These are phyloP conservation scores for Thalia dealbata DNA, from an alignment of 176 grass and related monocot genomes.

Conservation along the genomic window DNA sequence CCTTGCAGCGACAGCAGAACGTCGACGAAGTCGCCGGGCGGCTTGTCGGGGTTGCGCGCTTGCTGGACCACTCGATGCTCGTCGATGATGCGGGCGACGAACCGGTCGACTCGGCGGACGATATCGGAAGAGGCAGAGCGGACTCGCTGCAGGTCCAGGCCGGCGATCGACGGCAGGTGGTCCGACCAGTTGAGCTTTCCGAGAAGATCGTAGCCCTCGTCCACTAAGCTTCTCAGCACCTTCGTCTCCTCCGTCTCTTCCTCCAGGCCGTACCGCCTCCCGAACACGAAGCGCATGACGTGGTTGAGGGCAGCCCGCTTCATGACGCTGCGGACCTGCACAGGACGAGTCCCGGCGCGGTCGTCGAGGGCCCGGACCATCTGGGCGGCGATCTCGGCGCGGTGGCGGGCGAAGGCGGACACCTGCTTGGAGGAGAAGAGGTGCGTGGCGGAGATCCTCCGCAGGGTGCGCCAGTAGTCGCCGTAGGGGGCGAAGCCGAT, in stretches of 20 bases:
- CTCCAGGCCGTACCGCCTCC: constrained; percentile 34
- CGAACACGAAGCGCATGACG: constrained; percentile 74
- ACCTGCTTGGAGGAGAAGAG: constrained; percentile 70
- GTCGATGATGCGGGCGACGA: constrained; percentile 51
- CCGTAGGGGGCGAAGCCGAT: constrained; percentile 81
- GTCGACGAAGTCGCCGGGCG: constrained; percentile 47
- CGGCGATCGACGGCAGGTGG: constrained; percentile 40
- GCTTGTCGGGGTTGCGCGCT: not conserved
- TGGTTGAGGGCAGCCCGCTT: constrained; percentile 60
- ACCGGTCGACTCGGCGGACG: constrained; percentile 45
- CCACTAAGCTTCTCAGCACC: constrained; percentile 54
- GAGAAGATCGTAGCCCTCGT: constrained; percentile 62
- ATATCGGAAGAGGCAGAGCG: constrained; percentile 42
- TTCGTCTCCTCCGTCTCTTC: constrained; percentile 27
- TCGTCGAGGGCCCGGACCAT: constrained; percentile 29
- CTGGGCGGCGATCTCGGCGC: constrained; percentile 40
- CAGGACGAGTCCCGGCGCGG: not conserved
- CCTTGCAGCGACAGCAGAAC: constrained; percentile 56
- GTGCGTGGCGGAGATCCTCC: constrained; percentile 48
- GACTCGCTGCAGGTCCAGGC: constrained; percentile 44
- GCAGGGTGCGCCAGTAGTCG: constrained; percentile 64
- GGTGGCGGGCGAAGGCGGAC: constrained; percentile 29
- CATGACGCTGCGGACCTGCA: constrained; percentile 31
- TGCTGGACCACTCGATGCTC: constrained; percentile 32
- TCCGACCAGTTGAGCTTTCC: constrained; percentile 76